Percentiles rank a stretch among this genome's conserved stretches.
phyloP scores from a whole-genome alignment of 169 alveolate genomes.

The Blepharisma undulans region DNA sequence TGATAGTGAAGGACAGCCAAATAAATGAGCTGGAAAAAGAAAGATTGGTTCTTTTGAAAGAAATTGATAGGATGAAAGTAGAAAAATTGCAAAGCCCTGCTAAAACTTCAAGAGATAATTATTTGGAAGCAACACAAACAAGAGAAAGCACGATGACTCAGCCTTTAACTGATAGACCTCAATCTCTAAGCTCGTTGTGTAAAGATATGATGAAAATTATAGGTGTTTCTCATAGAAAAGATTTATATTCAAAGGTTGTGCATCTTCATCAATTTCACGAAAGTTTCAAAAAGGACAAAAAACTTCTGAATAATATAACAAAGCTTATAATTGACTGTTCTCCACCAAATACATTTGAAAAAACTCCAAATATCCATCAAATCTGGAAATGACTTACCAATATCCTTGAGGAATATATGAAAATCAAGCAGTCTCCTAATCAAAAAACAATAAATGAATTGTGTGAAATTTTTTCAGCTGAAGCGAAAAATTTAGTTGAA shows the following conservation, averaged over 20 bases:
- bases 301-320: not conserved
- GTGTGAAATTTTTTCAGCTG: not conserved
- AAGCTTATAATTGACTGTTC: slow-evolving; percentile 18
- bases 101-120: not conserved
- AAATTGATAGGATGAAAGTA: not conserved
- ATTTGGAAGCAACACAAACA: not conserved
- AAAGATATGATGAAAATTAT: not conserved
- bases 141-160: not conserved
- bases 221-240: not conserved
- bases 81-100: not conserved
- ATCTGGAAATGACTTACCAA: slow-evolving; percentile 15
- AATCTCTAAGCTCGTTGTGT: not conserved
- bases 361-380: slow-evolving; percentile 21
- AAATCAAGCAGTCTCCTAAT: not conserved
- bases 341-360: not conserved
- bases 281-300: not conserved
- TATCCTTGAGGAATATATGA: slow-evolving; percentile 26
- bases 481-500: not conserved
- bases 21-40: slow-evolving; percentile 5
- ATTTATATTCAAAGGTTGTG: not conserved
- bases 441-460: not conserved
- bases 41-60: not conserved
- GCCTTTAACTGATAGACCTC: not conserved
- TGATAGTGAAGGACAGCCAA: not conserved
- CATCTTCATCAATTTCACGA: not conserved